Conservation (phyloP, 176 grass and related monocot genomes). For the Aegilops umbellulata region DNA sequence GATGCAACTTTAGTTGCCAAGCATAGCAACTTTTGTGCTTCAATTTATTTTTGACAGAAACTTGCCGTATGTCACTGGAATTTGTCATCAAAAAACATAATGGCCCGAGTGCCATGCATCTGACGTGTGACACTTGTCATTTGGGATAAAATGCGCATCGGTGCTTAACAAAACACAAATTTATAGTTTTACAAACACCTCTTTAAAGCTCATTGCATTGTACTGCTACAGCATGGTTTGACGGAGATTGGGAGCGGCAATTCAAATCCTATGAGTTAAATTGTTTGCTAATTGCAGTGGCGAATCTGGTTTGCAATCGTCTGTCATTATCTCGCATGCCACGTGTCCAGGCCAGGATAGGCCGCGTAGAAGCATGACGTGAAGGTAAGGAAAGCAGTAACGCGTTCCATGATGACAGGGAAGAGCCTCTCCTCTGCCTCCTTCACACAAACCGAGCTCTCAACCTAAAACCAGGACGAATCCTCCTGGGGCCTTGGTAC, state of each 20-base stretch:
- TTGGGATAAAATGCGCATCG: no score
- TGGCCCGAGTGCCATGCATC: no score
- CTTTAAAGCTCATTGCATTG: no score
- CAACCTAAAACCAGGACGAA: conserved; percentile 22
- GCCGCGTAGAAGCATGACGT: background rate
- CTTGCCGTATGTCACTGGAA: no score
- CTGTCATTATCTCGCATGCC: background rate
- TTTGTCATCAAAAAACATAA: no score
- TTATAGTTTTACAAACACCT: no score
- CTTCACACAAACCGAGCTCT: conserved; percentile 45
- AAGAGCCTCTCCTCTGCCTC: background rate
- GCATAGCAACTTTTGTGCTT: no score
- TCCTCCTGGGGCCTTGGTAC: background rate
- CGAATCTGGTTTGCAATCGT: background rate
- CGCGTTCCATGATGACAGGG: background rate
- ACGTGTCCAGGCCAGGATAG: background rate
- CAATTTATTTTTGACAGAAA: no score
- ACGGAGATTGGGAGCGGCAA: background rate
- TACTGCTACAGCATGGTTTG: no score
- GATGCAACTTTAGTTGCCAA: no score
- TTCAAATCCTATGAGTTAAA: background rate
- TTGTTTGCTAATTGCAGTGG: background rate
- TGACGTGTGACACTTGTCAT: no score
- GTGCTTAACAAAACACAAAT: no score
- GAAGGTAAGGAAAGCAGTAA: background rate